Percentiles rank a stretch among this genome's conserved stretches.
Conservation (phyloP, 2,329 filamentous ascomycete species). For the Meredithiella fracta region DNA sequence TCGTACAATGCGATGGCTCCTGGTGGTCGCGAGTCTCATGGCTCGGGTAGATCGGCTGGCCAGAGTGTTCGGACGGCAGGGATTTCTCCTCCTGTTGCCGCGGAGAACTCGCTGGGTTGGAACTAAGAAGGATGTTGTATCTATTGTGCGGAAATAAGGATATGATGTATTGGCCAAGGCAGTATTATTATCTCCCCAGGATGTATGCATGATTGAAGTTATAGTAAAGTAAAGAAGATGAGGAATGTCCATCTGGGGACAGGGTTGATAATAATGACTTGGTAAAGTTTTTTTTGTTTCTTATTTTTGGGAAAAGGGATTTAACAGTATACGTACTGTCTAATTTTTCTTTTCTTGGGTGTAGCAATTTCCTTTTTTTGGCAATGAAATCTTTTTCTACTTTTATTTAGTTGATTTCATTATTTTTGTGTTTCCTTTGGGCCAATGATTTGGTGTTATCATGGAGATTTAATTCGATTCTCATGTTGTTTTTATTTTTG, state of each 20-base stretch:
- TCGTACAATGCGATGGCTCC: constrained; percentile 30
- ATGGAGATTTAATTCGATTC: too few relatives aligned
- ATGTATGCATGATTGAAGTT: too few relatives aligned
- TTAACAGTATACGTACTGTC: too few relatives aligned
- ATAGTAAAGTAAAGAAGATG: too few relatives aligned
- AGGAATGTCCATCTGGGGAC: too few relatives aligned
- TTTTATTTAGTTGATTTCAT: neutral
- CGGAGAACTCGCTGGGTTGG: constrained; percentile 91
- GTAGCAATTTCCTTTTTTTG: neutral
- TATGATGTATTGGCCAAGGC: too few relatives aligned
- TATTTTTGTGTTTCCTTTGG: neutral
- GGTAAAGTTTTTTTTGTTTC: too few relatives aligned
- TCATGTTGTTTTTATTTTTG: too few relatives aligned
- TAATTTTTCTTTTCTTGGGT: neutral
- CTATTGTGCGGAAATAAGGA: neutral
- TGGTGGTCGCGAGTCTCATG: constrained; percentile 40
- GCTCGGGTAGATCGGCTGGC: constrained; percentile 44
- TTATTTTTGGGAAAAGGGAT: too few relatives aligned
- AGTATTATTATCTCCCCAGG: too few relatives aligned
- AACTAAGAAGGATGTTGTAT: constrained; percentile 38
- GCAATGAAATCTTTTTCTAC: neutral
- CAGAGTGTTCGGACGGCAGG: constrained; percentile 41
- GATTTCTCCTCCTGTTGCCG: constrained; percentile 80
- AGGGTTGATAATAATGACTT: too few relatives aligned
- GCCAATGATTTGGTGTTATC: neutral